phyloP scores from a whole-genome alignment of 164 flowering plant species.

The Aristolochia californica region DNA sequence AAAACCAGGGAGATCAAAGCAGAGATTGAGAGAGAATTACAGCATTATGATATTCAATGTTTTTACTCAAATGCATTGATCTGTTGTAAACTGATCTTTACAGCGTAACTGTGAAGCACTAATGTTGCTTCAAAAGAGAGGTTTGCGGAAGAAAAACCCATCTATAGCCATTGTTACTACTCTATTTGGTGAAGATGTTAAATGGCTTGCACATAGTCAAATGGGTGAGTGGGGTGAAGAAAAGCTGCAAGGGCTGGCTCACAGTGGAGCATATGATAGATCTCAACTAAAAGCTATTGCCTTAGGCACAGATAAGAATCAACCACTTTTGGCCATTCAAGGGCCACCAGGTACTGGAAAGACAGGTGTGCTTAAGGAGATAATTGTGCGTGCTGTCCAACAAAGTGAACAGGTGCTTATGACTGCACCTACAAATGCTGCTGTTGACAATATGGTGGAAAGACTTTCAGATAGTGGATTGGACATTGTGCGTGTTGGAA shows the following conservation, averaged over 20 bases:
- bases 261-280: conserved; percentile 32
- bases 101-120: conserved; percentile 93
- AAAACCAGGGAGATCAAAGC: no score
- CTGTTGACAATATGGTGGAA: conserved; percentile 91
- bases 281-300: conserved; percentile 69
- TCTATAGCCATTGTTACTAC: conserved; percentile 64
- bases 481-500: conserved; percentile 79
- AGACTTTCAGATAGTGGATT: conserved; percentile 52
- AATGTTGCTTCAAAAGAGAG: conserved; percentile 88
- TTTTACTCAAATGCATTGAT: no score
- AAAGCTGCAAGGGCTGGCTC: conserved; percentile 24
- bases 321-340: conserved; percentile 59
- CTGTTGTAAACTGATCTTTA: conserved; percentile 1
- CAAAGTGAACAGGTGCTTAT: conserved; percentile 88
- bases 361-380: conserved; percentile 64
- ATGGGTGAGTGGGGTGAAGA: conserved; percentile 51
- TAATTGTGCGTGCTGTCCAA: conserved; percentile 53
- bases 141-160: conserved; percentile 75
- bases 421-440: conserved; percentile 95
- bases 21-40: no score
- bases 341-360: conserved; percentile 98
- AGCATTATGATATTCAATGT: no score
- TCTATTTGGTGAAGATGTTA: conserved; percentile 70
- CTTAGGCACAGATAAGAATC: conserved; percentile 66
- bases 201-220: conserved; percentile 48